Percentiles rank a stretch among this genome's conserved stretches.
Evolutionary conservation across 192 early-diverging fungal genomes (phyloP).

Genomic region (Backusella tarrabulga): DNA sequence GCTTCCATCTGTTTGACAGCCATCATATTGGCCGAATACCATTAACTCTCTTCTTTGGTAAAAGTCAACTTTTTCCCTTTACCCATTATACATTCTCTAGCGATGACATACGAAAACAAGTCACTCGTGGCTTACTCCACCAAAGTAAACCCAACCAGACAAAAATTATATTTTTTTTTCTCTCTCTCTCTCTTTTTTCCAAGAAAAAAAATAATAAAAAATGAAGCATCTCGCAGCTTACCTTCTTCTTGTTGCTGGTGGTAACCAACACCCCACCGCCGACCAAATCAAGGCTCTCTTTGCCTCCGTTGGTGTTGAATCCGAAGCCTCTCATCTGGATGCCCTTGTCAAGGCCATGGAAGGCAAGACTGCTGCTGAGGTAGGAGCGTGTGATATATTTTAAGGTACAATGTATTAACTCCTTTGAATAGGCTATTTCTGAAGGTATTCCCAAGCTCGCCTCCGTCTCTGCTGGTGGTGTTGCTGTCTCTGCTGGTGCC

Average conservation of each 20-base stretch:
- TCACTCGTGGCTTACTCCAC: background rate
- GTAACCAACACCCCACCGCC: slow-evolving; percentile 76
- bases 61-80: too few species aligned
- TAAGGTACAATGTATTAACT: background rate
- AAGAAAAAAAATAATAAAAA: slow-evolving; percentile 38
- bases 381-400: slow-evolving; percentile 20
- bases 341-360: slow-evolving; percentile 76
- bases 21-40: too few species aligned
- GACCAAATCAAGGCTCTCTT: slow-evolving; percentile 82
- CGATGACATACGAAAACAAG: background rate
- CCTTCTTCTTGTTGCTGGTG: slow-evolving; percentile 89
- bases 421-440: slow-evolving; percentile 69
- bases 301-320: slow-evolving; percentile 87
- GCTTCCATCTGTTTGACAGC: too few species aligned
- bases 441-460: slow-evolving; percentile 90
- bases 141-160: background rate
- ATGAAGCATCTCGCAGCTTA: slow-evolving; percentile 99
- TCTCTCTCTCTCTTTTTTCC: slow-evolving; percentile 2
- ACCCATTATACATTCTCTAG: too few species aligned
- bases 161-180: slow-evolving; percentile 1
- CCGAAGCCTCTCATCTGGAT: slow-evolving; percentile 72
- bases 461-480: slow-evolving; percentile 91
- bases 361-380: slow-evolving; percentile 87
- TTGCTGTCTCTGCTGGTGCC: slow-evolving; percentile 59
- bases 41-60: too few species aligned